Evolutionary conservation across 2,329 filamentous ascomycete genomes (phyloP).

Genomic region (Diaporthe aspalathi): DNA sequence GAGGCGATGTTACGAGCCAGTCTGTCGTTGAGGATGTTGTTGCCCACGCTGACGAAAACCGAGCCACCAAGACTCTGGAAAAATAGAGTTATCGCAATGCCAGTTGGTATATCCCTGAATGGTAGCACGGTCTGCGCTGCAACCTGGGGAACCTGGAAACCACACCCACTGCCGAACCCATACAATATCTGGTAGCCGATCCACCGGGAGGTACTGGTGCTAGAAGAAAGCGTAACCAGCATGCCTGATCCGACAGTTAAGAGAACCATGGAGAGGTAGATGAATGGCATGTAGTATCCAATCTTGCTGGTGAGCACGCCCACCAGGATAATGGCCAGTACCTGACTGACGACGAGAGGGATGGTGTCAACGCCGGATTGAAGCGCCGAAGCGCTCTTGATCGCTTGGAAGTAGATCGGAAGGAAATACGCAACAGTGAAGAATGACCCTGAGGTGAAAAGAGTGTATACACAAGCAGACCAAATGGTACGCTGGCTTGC

Average conservation of each 20-base stretch:
- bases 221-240: conserved; percentile 48
- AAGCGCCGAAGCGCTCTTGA: conserved; percentile 46
- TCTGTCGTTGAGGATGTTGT: conserved; percentile 54
- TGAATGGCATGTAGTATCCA: conserved; percentile 43
- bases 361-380: conserved; percentile 43
- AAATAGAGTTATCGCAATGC: conserved; percentile 6
- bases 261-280: conserved; percentile 44
- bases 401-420: conserved; percentile 54
- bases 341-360: conserved; percentile 43
- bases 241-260: conserved; percentile 51
- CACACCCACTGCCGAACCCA: conserved; percentile 20
- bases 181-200: conserved; percentile 48
- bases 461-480: conserved; percentile 51
- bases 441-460: conserved; percentile 56
- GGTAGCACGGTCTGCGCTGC: background rate
- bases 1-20: conserved; percentile 40
- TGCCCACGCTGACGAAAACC: conserved; percentile 59
- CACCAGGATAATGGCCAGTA: conserved; percentile 40
- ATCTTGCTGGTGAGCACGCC: conserved; percentile 40
- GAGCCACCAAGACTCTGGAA: conserved; percentile 48
- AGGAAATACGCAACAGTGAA: conserved; percentile 59
- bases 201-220: conserved; percentile 50
- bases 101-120: conserved; percentile 3
- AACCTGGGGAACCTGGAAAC: background rate
- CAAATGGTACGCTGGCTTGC: conserved; percentile 52